Evolutionary conservation across 441 rosid species (phyloP).

Genomic region (Kokia cookei): DNA sequence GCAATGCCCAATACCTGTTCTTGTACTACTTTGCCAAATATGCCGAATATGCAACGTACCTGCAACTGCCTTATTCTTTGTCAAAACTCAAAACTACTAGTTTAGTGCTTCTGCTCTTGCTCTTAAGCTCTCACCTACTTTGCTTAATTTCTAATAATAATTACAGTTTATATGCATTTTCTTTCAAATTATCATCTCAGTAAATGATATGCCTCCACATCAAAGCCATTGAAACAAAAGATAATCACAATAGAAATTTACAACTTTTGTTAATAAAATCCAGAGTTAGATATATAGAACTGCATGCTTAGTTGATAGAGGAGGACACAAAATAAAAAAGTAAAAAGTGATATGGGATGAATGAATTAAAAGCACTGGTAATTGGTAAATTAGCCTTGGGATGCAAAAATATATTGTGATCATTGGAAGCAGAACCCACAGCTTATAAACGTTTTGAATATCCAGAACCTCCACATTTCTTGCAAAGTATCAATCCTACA

Average conservation of each 20-base stretch:
- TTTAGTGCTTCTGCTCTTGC: not conserved
- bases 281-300: not conserved
- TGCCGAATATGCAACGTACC: not conserved
- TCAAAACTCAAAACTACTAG: not conserved
- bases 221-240: not conserved
- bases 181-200: too few relatives aligned
- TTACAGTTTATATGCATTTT: too few relatives aligned
- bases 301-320: not conserved
- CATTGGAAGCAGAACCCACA: not conserved
- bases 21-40: not conserved
- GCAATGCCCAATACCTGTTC: not conserved
- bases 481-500: slow-evolving; percentile 59
- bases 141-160: not conserved
- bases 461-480: slow-evolving; percentile 67
- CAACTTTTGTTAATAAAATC: slow-evolving; percentile 4
- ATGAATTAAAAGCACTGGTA: slow-evolving; percentile 12
- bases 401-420: slow-evolving; percentile 3
- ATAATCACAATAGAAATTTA: slow-evolving; percentile 15
- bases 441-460: slow-evolving; percentile 54
- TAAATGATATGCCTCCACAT: too few relatives aligned
- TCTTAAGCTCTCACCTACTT: not conserved
- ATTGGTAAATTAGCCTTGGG: slow-evolving; percentile 6
- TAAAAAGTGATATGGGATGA: not conserved
- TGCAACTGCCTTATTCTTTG: not conserved
- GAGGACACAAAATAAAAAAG: not conserved